Conservation (phyloP, 2,329 filamentous ascomycete genomes). For the Fusarium cicatricum region DNA sequence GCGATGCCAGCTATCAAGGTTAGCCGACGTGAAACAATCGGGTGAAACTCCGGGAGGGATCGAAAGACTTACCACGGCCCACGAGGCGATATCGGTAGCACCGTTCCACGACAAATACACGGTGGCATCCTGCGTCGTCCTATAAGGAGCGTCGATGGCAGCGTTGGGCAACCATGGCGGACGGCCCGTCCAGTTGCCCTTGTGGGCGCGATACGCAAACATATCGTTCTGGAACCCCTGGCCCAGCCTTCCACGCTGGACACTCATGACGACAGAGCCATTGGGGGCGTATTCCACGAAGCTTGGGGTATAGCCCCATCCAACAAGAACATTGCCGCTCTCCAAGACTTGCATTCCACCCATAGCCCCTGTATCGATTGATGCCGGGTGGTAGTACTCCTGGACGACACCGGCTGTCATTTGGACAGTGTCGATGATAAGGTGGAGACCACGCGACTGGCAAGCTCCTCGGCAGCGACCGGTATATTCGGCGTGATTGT, state of each 20-base stretch:
- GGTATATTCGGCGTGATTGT: constrained; percentile 49
- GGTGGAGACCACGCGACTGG: constrained; percentile 41
- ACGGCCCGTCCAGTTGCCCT: constrained; percentile 40
- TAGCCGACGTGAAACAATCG: constrained; percentile 22
- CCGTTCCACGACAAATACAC: constrained; percentile 46
- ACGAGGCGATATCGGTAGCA: constrained; percentile 41
- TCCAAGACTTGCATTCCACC: constrained; percentile 40
- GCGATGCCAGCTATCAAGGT: constrained; percentile 36
- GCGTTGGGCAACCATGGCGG: constrained; percentile 43
- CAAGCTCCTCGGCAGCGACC: constrained; percentile 42
- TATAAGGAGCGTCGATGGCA: constrained; percentile 37
- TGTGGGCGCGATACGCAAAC: constrained; percentile 43
- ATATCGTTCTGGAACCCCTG: constrained; percentile 36
- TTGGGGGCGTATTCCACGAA: constrained; percentile 42
- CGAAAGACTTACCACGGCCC: constrained; percentile 40
- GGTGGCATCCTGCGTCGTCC: constrained; percentile 37
- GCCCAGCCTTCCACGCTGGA: constrained; percentile 38
- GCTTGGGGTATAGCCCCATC: constrained; percentile 43
- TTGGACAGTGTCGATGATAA: constrained; percentile 41
- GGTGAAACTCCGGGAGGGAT: not conserved
- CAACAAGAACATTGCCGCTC: constrained; percentile 42
- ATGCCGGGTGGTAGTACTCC: constrained; percentile 43
- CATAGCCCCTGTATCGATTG: constrained; percentile 40
- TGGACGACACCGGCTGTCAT: constrained; percentile 43
- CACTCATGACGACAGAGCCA: constrained; percentile 38